Base-by-base conservation (phyloP, 495 filamentous ascomycete species). In the Astrothelium macrocarpum region DNA sequence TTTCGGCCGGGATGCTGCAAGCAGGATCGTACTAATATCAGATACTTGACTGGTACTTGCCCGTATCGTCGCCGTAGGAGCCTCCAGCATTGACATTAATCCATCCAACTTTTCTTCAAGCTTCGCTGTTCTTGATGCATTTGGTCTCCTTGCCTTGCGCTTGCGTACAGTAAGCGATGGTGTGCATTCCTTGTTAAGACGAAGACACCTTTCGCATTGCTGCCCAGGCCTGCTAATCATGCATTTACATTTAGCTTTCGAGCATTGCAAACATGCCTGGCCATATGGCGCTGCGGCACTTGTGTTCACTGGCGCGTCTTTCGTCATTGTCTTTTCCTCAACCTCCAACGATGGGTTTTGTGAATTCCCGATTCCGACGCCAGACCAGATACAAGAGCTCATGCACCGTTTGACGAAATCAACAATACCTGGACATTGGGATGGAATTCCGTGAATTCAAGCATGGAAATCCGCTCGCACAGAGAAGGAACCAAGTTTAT, bases 101-200 rank as follows among this genome's bases (percentile, higher is more conserved):
- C 25, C 49, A 29, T 64, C 39, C 2, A 64, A 20, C 36, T 64
- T 64, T 59, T 36, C 34, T 28, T 64, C 63, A 11, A 64, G 23
- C 14, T 45, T 23, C 16, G 63, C 43, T 20, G 46, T 34, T 36
- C 28, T 43, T 7, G 25, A 25, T n/a, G 31, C 28, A 2, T 9
- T 12, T n/a, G n/a, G 4, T 34, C 14, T 43, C 31, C 42, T 16
- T 1, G 18, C 26, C 18, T 29, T 16, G 23, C 32, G 25, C 12
- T 10, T 25, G 16, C 61, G 43, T 18, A 29, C 1, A 16, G 61
- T 43, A 3, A 26, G 56, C 1, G 63, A 29, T 32, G 63, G 53
- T 39, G 16, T 14, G 32, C 63, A 64, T 32, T 60, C 32, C 34
- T 49, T 64, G 20, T 56, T 36, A 7, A 64, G 20, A 12, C 63